Percentiles rank a stretch among this genome's conserved stretches.
phyloP scores from a whole-genome alignment of 2,329 filamentous ascomycete genomes.

The Fusarium tricinctum region DNA sequence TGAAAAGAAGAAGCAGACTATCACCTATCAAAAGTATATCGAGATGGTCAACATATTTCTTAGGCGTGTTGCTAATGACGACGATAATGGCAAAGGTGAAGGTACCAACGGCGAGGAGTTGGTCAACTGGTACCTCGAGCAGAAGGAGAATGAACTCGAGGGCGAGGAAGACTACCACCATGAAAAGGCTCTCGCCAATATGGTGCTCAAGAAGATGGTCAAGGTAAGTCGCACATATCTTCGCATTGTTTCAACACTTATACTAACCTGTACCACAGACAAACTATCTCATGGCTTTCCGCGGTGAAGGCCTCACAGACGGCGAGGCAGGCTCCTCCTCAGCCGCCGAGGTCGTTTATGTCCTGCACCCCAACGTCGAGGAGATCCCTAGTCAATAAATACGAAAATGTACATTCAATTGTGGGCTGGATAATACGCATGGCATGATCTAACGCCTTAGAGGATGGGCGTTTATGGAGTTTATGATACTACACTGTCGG shows the following conservation, averaged over 20 bases:
- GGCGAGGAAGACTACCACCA: constrained; percentile 84
- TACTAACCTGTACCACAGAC: constrained; percentile 68
- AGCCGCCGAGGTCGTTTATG: constrained; percentile 73
- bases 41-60: constrained; percentile 90
- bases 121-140: constrained; percentile 90
- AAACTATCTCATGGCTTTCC: constrained; percentile 87
- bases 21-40: constrained; percentile 96
- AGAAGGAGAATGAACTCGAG: constrained; percentile 85
- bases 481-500: constrained; percentile 30
- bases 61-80: constrained; percentile 85
- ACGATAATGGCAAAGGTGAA: constrained; percentile 76
- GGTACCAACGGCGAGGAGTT: constrained; percentile 88
- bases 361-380: constrained; percentile 94
- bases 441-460: constrained; percentile 37
- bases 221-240: constrained; percentile 73
- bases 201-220: constrained; percentile 95
- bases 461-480: constrained; percentile 42
- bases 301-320: constrained; percentile 70
- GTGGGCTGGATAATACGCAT: constrained; percentile 16
- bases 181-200: constrained; percentile 79
- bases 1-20: constrained; percentile 78
- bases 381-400: constrained; percentile 53
- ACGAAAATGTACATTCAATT: not conserved
- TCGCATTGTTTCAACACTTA: constrained; percentile 12
- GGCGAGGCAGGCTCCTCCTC: constrained; percentile 61